phyloP scores from a whole-genome alignment of 352 stramenopile species.

The Globisporangium paroecandrum region DNA sequence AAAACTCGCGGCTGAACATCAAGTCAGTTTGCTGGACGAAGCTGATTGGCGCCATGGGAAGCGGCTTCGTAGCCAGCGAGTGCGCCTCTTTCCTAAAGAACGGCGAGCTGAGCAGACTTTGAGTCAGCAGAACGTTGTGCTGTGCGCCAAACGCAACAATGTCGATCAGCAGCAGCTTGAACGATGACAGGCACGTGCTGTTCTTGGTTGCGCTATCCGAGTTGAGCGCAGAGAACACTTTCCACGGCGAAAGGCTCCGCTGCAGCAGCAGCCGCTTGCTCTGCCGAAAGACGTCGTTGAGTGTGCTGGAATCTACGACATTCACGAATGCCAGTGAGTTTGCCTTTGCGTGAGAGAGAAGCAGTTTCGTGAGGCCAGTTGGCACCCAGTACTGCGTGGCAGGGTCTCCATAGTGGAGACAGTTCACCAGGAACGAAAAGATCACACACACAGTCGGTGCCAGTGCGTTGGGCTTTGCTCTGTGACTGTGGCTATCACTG shows the following conservation, averaged over 20 bases:
- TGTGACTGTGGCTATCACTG: not conserved
- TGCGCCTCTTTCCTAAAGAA: conserved; percentile 23
- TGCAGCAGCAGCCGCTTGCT: conserved; percentile 1
- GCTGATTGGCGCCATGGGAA: not conserved
- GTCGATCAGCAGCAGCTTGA: conserved; percentile 31
- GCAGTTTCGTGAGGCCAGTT: conserved; percentile 20
- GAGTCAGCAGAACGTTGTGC: conserved; percentile 22
- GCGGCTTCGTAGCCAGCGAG: conserved; percentile 4
- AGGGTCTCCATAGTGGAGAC: conserved; percentile 31
- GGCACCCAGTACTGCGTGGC: conserved; percentile 31
- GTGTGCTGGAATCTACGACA: conserved; percentile 29
- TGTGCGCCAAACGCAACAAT: conserved; percentile 20
- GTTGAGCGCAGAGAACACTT: conserved; percentile 5
- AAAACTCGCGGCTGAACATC: conserved; percentile 26
- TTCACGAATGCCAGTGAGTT: conserved; percentile 36
- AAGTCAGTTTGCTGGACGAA: conserved; percentile 25
- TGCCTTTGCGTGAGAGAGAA: conserved; percentile 28
- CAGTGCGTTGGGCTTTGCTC: conserved; percentile 20
- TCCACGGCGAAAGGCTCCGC: not conserved
- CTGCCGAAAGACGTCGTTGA: conserved; percentile 28
- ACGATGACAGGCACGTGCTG: conserved; percentile 25
- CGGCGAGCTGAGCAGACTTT: conserved; percentile 20
- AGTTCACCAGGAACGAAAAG: conserved; percentile 35
- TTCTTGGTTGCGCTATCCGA: conserved; percentile 1
- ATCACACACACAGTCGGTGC: conserved; percentile 23